Evolutionary conservation across 139 green algal genomes (phyloP).

Genomic region (Ostreobium quekettii): DNA sequence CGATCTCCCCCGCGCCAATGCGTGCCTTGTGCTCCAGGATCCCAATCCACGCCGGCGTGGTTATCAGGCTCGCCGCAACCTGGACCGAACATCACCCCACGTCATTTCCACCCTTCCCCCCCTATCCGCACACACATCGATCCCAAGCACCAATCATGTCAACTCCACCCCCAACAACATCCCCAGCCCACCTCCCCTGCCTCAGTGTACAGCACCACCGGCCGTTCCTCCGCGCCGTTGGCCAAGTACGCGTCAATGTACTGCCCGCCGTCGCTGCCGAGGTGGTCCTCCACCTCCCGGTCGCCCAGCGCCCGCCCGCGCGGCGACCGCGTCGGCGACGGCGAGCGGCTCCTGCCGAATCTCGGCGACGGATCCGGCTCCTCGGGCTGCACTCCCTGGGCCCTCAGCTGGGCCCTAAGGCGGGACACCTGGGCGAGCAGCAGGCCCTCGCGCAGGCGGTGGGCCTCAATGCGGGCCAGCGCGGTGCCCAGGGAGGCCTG

Average conservation of each 20-base stretch:
- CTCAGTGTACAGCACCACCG: slow-evolving; percentile 22
- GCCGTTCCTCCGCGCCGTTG: slow-evolving; percentile 21
- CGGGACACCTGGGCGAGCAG: slow-evolving; percentile 23
- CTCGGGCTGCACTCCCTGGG: neutral
- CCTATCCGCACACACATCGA: neutral
- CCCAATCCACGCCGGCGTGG: slow-evolving; percentile 27
- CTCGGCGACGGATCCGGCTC: neutral
- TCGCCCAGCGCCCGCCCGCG: neutral
- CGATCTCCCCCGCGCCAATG: slow-evolving; percentile 26
- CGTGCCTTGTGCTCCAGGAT: slow-evolving; percentile 30
- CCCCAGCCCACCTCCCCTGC: slow-evolving; percentile 19
- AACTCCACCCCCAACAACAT: neutral
- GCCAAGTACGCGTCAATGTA: slow-evolving; percentile 11
- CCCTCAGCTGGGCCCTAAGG: slow-evolving; percentile 26
- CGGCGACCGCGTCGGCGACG: neutral
- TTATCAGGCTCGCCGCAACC: slow-evolving; percentile 24
- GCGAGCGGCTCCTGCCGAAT: neutral
- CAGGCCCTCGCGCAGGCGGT: slow-evolving; percentile 27
- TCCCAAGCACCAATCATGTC: neutral
- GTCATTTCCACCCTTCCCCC: neutral
- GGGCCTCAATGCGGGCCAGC: slow-evolving; percentile 35
- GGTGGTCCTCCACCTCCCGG: neutral
- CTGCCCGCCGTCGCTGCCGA: neutral
- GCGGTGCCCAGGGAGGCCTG: slow-evolving; percentile 27
- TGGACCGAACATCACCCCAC: neutral